Evolutionary conservation across 495 filamentous ascomycete genomes (phyloP).

Genomic region (Penicillium pulvis): DNA sequence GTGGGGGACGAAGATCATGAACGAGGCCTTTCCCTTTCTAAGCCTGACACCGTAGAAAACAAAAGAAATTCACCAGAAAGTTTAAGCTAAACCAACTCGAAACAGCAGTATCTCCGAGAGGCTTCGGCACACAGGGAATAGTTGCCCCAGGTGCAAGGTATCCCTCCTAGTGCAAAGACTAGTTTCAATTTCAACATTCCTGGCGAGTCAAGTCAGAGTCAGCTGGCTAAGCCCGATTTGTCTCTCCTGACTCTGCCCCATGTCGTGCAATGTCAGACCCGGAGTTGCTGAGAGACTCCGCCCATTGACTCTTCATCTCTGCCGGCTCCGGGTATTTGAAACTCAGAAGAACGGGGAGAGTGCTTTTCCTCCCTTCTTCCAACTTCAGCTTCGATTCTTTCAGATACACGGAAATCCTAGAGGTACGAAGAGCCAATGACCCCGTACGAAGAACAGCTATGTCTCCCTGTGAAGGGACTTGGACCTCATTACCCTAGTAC

Average conservation of each 20-base stretch:
- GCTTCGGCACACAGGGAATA: neutral
- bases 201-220: conserved; percentile 27
- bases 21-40: conserved; percentile 3
- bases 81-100: neutral
- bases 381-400: neutral
- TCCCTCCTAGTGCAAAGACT: conserved; percentile 16
- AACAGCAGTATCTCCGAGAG: neutral
- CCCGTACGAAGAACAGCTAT: neutral
- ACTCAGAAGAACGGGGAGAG: conserved; percentile 2
- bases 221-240: conserved; percentile 15
- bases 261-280: conserved; percentile 32
- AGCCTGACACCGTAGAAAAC: neutral
- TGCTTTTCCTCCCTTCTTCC: neutral
- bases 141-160: conserved; percentile 4
- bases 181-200: conserved; percentile 29
- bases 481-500: neutral
- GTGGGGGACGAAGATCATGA: conserved; percentile 11
- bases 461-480: neutral
- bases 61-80: neutral
- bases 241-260: conserved; percentile 14
- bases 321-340: conserved; percentile 14
- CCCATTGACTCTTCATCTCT: conserved; percentile 12
- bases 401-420: neutral
- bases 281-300: conserved; percentile 17
- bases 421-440: neutral